Evolutionary conservation across 306 rosid genomes (phyloP), one percentile per base, ranked within the genome.

Genomic region (Malus sylvestris): DNA sequence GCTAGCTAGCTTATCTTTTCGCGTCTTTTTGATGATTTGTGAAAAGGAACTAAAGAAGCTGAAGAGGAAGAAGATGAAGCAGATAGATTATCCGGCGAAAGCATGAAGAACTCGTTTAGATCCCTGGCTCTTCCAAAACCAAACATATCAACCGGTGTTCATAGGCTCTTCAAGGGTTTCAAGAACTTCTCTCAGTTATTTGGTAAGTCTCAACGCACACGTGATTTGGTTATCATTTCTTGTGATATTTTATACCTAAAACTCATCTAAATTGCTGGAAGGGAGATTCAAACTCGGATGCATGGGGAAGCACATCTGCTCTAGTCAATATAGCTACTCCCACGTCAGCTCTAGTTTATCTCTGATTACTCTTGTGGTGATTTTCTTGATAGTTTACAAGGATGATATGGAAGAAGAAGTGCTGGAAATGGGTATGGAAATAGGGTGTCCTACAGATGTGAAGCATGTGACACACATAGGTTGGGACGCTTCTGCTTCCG

Each of bases 391-490:
- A 91, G 98, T 52, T 78, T 88, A 88, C 78, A 90, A 92, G 78
- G 93, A 89, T 62, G 97, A 87, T 25, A 62, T 76, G 30, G 91
- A 85, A 19, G 91, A 86, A 20, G 66, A 52, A 11, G 89, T 88
- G 32, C 10, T 70, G 38, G 89, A 85, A 13, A 79, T 83, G 87
- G 96, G 86, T 1, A 93, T 94, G 89, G 97, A 92, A 85, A 92
- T 95, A 81, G 99, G 99, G 67, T 44, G 86, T 32, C 99, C 99
- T 49, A 95, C 96, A 67, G 88, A 95, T 76, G 99, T 95, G 78
- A 91, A 95, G 86, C 99, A 95, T 55, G 97, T 95, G 84, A 88
- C 97, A 57, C 99, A 95, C 92, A 92, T 95, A 57, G 99, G 99
- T 7, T 89, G 85, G 88, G 96, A 89, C 83, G 96, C 82, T 29